Base-by-base conservation (phyloP, 139 green algal species). In the Chlamydomonas incerta region DNA sequence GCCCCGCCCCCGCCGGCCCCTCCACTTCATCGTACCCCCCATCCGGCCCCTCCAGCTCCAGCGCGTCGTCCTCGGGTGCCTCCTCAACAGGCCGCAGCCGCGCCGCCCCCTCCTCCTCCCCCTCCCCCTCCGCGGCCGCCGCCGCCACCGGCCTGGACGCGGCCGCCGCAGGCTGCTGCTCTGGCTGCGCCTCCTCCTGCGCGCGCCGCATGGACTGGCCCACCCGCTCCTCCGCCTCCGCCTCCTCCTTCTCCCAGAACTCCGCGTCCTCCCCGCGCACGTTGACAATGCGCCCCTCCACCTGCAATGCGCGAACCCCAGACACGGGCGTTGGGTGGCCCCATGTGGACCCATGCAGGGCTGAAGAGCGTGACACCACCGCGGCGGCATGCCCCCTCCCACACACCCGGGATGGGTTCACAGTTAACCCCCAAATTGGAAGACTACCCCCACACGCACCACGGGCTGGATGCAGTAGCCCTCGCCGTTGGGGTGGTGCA, bases 281-380 rank as follows among this genome's bases (percentile, higher is more conserved):
- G 35, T 55, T 75, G 37, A 75, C 70, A 62, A 94, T 94, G 74
- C 91, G 87, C 2, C 90, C 90, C 75, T 94, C 87, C 52, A 91
- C 41, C 41, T 50, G 41, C 41, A 50, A 8, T n/a, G n/a, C n/a
- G n/a, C n/a, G n/a, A n/a, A n/a, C n/a, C n/a, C n/a, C n/a, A n/a
- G n/a, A n/a, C n/a, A n/a, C n/a, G n/a, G n/a, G n/a, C n/a, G n/a
- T n/a, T n/a, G n/a, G n/a, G n/a, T n/a, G n/a, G n/a, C n/a, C n/a
- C n/a, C n/a, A n/a, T n/a, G n/a, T n/a, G n/a, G n/a, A n/a, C n/a
- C n/a, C n/a, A n/a, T n/a, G n/a, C n/a, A n/a, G n/a, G n/a, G n/a
- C n/a, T n/a, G n/a, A n/a, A n/a, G n/a, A n/a, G n/a, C n/a, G n/a
- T n/a, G n/a, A n/a, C n/a, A n/a, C n/a, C n/a, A n/a, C n/a, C n/a